Evolutionary conservation across 345 rosid genomes (phyloP).

Genomic region (Hypericum androsaemum): DNA sequence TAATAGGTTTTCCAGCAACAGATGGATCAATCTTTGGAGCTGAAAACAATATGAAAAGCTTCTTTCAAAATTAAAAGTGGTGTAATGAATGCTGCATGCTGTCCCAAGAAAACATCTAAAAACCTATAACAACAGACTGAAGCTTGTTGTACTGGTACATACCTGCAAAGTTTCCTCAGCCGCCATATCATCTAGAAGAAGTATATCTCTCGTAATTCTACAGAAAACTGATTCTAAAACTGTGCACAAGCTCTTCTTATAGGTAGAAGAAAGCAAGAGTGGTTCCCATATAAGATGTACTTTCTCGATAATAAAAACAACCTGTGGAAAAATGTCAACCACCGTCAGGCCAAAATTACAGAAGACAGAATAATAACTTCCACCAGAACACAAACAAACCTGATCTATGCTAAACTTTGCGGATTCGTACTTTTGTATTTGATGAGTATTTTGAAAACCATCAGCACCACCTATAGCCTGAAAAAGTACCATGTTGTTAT

Average conservation of each 20-base stretch:
- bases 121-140: background rate
- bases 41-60: constrained; percentile 19
- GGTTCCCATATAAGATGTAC: constrained; percentile 93
- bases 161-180: constrained; percentile 97
- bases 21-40: constrained; percentile 74
- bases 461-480: constrained; percentile 88
- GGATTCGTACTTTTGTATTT: constrained; percentile 66
- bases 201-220: constrained; percentile 61
- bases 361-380: background rate
- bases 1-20: constrained; percentile 64
- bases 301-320: constrained; percentile 82
- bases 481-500: background rate
- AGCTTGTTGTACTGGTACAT: constrained; percentile 1
- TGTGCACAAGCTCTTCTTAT: constrained; percentile 70
- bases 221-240: constrained; percentile 77
- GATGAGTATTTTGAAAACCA: constrained; percentile 92
- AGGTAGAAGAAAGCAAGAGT: constrained; percentile 60
- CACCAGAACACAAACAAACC: constrained; percentile 30
- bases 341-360: constrained; percentile 9
- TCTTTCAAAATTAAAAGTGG: background rate
- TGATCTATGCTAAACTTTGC: constrained; percentile 84
- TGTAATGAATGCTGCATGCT: too few species aligned
- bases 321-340: constrained; percentile 33
- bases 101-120: too few species aligned
- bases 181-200: constrained; percentile 88